These are phyloP conservation scores for Syncephalastrum monosporum DNA, from an alignment of 371 early-diverging fungal species.

Conservation along the genomic window DNA sequence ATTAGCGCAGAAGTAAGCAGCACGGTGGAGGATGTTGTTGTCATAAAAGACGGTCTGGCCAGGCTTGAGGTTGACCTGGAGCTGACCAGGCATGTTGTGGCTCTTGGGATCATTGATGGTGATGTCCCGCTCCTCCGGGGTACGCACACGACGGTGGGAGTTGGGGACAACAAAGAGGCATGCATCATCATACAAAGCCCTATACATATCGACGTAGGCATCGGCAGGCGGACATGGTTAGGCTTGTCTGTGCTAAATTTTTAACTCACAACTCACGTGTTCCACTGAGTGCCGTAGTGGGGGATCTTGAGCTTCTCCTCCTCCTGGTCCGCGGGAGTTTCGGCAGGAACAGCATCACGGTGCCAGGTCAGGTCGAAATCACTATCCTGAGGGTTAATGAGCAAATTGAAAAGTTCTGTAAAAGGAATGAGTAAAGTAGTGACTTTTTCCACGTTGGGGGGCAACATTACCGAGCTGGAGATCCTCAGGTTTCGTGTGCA, in stretches of 20 bases:
- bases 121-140: slow-evolving; percentile 43
- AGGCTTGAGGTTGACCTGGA: slow-evolving; percentile 43
- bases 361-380: slow-evolving; percentile 59
- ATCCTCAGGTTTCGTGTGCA: slow-evolving; percentile 32
- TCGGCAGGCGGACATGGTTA: neutral
- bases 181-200: slow-evolving; percentile 54
- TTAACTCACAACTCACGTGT: slow-evolving; percentile 30
- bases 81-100: slow-evolving; percentile 47
- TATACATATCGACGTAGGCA: slow-evolving; percentile 5
- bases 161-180: slow-evolving; percentile 53
- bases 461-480: slow-evolving; percentile 44
- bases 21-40: slow-evolving; percentile 58
- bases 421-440: slow-evolving; percentile 9
- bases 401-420: slow-evolving; percentile 52
- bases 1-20: slow-evolving; percentile 38
- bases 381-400: slow-evolving; percentile 50
- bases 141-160: slow-evolving; percentile 50
- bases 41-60: slow-evolving; percentile 62
- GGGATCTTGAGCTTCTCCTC: slow-evolving; percentile 42
- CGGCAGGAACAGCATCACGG: slow-evolving; percentile 50
- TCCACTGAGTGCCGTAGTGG: slow-evolving; percentile 61
- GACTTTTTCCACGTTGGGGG: neutral
- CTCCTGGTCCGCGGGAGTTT: slow-evolving; percentile 44
- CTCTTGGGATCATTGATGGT: slow-evolving; percentile 52
- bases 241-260: neutral